Evolutionary conservation across 2,329 filamentous ascomycete genomes (phyloP), one percentile per base, ranked within the genome.

Genomic region (Claviceps arundinis): DNA sequence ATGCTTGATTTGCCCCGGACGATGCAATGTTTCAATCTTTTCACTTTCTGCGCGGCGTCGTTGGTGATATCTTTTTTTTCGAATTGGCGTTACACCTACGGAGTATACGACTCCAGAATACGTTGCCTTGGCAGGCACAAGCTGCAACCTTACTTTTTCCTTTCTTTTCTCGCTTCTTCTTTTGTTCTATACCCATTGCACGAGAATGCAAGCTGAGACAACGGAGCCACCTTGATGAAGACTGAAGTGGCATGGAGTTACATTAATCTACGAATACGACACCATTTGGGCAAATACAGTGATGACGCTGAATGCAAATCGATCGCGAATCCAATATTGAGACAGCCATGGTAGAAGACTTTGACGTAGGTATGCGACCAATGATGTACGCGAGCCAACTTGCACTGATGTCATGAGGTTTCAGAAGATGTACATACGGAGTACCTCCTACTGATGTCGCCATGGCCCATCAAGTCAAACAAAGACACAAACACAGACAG

Each of bases 21-120:
- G 11, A 30, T 24, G 14, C 5, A 14, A 24, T 3, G n/a, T 19
- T 41, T 30, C 40, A 47, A 48, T 16, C 17, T 37, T 42, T 17
- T 50, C 37, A 43, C 30, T 52, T 54, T 50, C 38, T 52, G 53
- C 50, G 50, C 37, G 53, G 53, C 50, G 53, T 54, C 50, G 38
- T 37, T 49, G 19, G 37, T 51, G 49, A 37, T 43, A 41, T 22
- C 9, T 46, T 46, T 24, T 41, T 41, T 43, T 30, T 9, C 26
- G 30, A 51, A n/a, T 44, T 11, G n/a, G 44, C 42, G 26, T 48
- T 40, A 11, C 3, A 9, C 8, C 26, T 30, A 26, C 26, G 26
- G 26, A 26, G 26, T 26, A 9, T 46, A 51, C 41, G 34, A 54
- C 40, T 40, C 14, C 14, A 22, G 37, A 30, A 48, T 38, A 45